Evolutionary conservation across 257 asterid genomes (phyloP).

Genomic region (Solanum corneliomulleri): DNA sequence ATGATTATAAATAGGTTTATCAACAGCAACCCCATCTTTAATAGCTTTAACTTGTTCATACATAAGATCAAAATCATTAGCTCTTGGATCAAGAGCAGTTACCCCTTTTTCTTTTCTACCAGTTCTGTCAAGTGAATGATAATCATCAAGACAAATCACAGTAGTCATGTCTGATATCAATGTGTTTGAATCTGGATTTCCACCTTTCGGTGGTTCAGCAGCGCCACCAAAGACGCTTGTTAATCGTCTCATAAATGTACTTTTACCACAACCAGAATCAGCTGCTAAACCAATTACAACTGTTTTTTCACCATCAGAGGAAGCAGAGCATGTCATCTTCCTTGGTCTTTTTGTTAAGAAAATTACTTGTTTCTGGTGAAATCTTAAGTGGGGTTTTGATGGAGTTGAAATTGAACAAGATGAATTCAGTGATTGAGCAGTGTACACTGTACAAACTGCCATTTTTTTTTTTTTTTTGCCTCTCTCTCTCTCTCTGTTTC

Average conservation of each 20-base stretch:
- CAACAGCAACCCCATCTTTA: slow-evolving; percentile 56
- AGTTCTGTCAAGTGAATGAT: slow-evolving; percentile 81
- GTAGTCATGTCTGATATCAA: slow-evolving; percentile 81
- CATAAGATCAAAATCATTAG: slow-evolving; percentile 89
- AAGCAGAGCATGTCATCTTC: slow-evolving; percentile 48
- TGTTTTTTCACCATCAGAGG: slow-evolving; percentile 28
- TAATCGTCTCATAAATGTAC: slow-evolving; percentile 92
- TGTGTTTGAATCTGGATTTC: slow-evolving; percentile 93
- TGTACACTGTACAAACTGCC: slow-evolving; percentile 72
- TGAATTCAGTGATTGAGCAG: slow-evolving; percentile 62
- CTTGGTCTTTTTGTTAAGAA: slow-evolving; percentile 25
- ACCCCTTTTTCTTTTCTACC: slow-evolving; percentile 92
- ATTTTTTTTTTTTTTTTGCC: slow-evolving; percentile 13
- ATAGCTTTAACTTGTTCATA: slow-evolving; percentile 80
- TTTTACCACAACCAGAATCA: slow-evolving; percentile 93
- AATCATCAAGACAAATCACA: slow-evolving; percentile 88
- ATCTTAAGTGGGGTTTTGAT: slow-evolving; percentile 53
- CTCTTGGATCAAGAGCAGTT: slow-evolving; percentile 88
- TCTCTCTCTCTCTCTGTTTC: slow-evolving; percentile 4
- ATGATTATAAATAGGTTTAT: slow-evolving; percentile 85
- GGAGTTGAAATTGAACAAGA: slow-evolving; percentile 60
- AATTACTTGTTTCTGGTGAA: slow-evolving; percentile 43
- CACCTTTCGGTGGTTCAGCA: slow-evolving; percentile 94
- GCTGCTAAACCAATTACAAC: slow-evolving; percentile 86
- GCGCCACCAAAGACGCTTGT: slow-evolving; percentile 98